Evolutionary conservation across 768 basidiomycete species (phyloP).

Genomic region (Daedaleopsis sinensis): DNA sequence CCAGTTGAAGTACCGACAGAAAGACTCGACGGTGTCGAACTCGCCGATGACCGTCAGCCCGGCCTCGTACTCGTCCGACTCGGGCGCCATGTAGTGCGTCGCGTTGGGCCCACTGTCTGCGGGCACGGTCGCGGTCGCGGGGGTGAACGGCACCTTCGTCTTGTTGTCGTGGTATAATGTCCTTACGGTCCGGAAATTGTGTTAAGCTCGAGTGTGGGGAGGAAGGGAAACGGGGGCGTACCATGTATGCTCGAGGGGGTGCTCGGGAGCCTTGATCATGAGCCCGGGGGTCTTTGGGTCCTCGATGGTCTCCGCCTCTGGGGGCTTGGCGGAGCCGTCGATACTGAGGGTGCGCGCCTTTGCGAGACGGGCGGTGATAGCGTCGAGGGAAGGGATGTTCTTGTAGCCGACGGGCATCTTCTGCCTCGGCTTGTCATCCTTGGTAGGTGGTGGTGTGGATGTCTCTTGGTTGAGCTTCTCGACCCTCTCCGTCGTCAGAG

Average conservation of each 20-base stretch:
- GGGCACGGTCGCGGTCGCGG: conserved; percentile 33
- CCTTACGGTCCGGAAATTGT: conserved; percentile 45
- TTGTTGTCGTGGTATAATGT: conserved; percentile 91
- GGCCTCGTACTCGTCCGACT: conserved; percentile 81
- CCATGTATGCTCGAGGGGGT: conserved; percentile 86
- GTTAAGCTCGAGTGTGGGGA: not conserved
- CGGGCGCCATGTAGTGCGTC: conserved; percentile 47
- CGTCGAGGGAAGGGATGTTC: conserved; percentile 85
- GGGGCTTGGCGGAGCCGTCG: conserved; percentile 66
- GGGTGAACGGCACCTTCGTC: conserved; percentile 63
- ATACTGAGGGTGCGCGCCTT: conserved; percentile 64
- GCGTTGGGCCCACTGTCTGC: conserved; percentile 21
- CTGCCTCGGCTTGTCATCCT: conserved; percentile 36
- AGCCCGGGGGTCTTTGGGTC: conserved; percentile 83
- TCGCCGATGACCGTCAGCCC: conserved; percentile 85
- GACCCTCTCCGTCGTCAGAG: conserved; percentile 67
- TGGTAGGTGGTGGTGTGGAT: conserved; percentile 13
- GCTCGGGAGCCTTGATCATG: conserved; percentile 70
- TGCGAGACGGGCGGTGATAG: conserved; percentile 79
- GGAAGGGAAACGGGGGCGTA: conserved; percentile 35
- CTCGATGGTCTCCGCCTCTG: conserved; percentile 78
- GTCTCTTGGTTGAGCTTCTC: conserved; percentile 66
- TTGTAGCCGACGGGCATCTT: conserved; percentile 71
- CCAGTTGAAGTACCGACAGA: conserved; percentile 94
- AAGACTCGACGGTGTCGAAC: conserved; percentile 87